Percentiles rank a stretch among this genome's conserved stretches.
Conservation (phyloP, 1,139 yeast species). For the Lodderomyces margitis region DNA sequence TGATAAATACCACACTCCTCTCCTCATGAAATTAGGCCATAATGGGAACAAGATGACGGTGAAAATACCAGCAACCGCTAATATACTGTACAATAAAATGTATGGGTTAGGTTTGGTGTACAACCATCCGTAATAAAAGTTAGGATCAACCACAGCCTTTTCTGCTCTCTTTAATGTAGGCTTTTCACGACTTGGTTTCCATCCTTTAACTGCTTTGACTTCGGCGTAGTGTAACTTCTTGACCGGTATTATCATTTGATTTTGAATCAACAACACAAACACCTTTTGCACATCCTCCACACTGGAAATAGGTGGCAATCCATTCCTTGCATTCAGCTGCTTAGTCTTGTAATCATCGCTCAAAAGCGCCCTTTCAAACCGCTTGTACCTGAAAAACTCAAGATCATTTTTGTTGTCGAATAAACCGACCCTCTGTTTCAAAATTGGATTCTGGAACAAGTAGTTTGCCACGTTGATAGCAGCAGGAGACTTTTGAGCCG, state of each 20-base stretch:
- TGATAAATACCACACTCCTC: slow-evolving; percentile 88
- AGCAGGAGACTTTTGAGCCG: slow-evolving; percentile 22
- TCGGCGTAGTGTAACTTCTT: slow-evolving; percentile 70
- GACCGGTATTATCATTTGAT: slow-evolving; percentile 73
- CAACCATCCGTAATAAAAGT: slow-evolving; percentile 84
- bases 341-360: slow-evolving; percentile 67
- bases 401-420: slow-evolving; percentile 63
- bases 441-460: slow-evolving; percentile 58
- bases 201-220: slow-evolving; percentile 59
- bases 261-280: slow-evolving; percentile 67
- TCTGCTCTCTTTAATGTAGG: slow-evolving; percentile 69
- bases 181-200: slow-evolving; percentile 67
- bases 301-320: slow-evolving; percentile 56
- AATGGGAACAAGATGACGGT: slow-evolving; percentile 86
- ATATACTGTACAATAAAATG: slow-evolving; percentile 59
- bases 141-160: slow-evolving; percentile 71
- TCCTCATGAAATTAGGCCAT: slow-evolving; percentile 91
- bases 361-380: slow-evolving; percentile 74
- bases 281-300: slow-evolving; percentile 60
- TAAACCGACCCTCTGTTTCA: slow-evolving; percentile 81
- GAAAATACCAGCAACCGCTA: slow-evolving; percentile 68
- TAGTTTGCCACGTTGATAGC: slow-evolving; percentile 64
- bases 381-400: slow-evolving; percentile 84
- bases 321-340: slow-evolving; percentile 50
- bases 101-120: slow-evolving; percentile 75